Percentiles rank a stretch among this genome's conserved stretches.
Evolutionary conservation across 345 rosid species (phyloP).

Genomic region (Gossypium rotundifolium): DNA sequence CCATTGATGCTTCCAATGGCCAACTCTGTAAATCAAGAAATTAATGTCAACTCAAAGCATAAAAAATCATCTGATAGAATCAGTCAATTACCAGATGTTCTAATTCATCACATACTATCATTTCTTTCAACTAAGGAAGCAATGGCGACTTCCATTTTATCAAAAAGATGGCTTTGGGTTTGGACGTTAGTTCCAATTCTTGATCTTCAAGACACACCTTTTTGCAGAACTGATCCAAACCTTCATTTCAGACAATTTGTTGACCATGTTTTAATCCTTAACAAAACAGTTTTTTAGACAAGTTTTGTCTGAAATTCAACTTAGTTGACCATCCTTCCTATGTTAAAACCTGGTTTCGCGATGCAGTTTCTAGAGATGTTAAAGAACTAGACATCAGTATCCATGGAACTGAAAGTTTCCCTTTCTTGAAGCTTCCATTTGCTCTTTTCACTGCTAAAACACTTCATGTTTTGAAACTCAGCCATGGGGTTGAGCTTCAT

Average conservation of each 20-base stretch:
- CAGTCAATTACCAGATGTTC: slow-evolving; percentile 4
- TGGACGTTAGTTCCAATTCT: not conserved
- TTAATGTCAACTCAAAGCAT: not conserved
- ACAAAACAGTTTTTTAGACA: slow-evolving; percentile 2
- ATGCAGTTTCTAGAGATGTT: not conserved
- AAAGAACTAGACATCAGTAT: not conserved
- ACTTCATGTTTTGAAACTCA: not conserved
- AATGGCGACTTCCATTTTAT: slow-evolving; percentile 4
- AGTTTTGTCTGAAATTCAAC: not conserved
- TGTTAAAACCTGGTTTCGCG: not conserved
- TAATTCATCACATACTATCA: slow-evolving; percentile 6
- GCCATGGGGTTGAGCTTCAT: not conserved
- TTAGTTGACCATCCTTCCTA: not conserved
- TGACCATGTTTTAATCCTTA: not conserved
- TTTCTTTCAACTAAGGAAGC: slow-evolving; percentile 4
- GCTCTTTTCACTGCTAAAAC: not conserved
- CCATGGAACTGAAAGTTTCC: not conserved
- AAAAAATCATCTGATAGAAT: not conserved
- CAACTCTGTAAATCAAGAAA: not conserved
- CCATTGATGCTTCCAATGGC: not conserved
- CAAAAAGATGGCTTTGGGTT: slow-evolving; percentile 3
- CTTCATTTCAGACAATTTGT: not conserved
- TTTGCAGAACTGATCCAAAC: not conserved
- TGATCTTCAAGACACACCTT: not conserved
- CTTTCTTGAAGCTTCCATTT: not conserved